Conservation (phyloP, 345 rosid genomes). For the Balakata baccata region DNA sequence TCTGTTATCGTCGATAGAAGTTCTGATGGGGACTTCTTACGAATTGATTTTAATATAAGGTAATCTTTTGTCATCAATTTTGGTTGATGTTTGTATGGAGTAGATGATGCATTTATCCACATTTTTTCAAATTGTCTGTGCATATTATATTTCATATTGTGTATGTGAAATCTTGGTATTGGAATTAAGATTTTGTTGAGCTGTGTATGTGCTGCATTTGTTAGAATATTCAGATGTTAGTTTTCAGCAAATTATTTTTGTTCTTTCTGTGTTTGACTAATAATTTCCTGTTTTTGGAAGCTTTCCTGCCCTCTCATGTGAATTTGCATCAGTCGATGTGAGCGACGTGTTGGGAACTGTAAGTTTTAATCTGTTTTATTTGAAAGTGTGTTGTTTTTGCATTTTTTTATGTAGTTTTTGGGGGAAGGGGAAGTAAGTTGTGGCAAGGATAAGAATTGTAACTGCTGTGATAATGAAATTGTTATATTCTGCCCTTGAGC, state of each 20-base stretch:
- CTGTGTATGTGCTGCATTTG: not conserved
- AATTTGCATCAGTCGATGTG: slow-evolving; percentile 93
- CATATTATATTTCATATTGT: not conserved
- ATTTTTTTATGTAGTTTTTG: not conserved
- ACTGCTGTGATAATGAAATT: not conserved
- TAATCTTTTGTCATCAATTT: slow-evolving; percentile 21
- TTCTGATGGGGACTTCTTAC: slow-evolving; percentile 85
- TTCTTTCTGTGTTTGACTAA: slow-evolving; percentile 24
- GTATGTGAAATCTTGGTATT: not conserved
- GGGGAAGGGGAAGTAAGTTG: not conserved
- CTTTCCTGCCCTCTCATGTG: slow-evolving; percentile 97
- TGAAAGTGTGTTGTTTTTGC: too few species aligned
- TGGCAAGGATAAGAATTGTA: not conserved
- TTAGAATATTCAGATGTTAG: not conserved
- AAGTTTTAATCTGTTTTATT: slow-evolving; percentile 44
- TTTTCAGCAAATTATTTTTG: not conserved
- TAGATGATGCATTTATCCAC: not conserved
- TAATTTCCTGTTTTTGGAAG: slow-evolving; percentile 41
- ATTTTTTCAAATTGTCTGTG: not conserved
- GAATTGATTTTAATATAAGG: slow-evolving; percentile 93
- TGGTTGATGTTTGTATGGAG: not conserved
- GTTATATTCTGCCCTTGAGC: not conserved
- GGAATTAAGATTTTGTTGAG: not conserved
- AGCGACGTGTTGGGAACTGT: slow-evolving; percentile 97
- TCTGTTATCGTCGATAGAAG: slow-evolving; percentile 86